phyloP scores from a whole-genome alignment of 768 basidiomycete genomes.

The Gymnopilus junonius region DNA sequence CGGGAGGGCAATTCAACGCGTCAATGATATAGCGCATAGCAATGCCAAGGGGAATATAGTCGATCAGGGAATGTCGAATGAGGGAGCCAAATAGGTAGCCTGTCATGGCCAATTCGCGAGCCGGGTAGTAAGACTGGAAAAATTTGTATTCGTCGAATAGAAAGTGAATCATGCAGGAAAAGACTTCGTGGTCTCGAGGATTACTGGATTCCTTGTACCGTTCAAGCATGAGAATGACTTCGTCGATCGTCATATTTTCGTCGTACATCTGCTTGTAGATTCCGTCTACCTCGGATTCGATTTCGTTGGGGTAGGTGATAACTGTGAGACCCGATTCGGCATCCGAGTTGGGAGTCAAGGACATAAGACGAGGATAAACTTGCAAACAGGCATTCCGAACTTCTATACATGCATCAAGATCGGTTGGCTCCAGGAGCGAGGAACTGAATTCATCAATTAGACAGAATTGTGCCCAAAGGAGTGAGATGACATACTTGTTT shows the following conservation, averaged over 20 bases:
- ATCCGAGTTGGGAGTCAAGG: slow-evolving; percentile 83
- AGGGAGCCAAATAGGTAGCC: slow-evolving; percentile 96
- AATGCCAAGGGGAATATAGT: slow-evolving; percentile 93
- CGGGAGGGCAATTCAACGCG: slow-evolving; percentile 87
- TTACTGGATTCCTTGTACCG: slow-evolving; percentile 83
- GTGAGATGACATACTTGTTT: slow-evolving; percentile 60
- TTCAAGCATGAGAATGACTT: slow-evolving; percentile 88
- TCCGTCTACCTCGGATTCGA: slow-evolving; percentile 90
- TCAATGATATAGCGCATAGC: slow-evolving; percentile 97
- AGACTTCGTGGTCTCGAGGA: slow-evolving; percentile 90
- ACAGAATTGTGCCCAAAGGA: background rate
- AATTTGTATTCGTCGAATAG: slow-evolving; percentile 99
- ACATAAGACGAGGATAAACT: slow-evolving; percentile 96
- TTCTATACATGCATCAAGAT: slow-evolving; percentile 87
- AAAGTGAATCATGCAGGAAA: slow-evolving; percentile 99
- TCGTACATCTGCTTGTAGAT: slow-evolving; percentile 99
- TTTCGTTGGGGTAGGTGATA: slow-evolving; percentile 84
- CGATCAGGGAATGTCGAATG: slow-evolving; percentile 91
- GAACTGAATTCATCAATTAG: slow-evolving; percentile 48
- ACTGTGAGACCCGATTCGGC: slow-evolving; percentile 91
- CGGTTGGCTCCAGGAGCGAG: slow-evolving; percentile 72
- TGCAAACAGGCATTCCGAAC: slow-evolving; percentile 93
- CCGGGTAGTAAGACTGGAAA: slow-evolving; percentile 95
- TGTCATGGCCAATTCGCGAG: slow-evolving; percentile 94
- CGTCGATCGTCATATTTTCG: slow-evolving; percentile 91